Evolutionary conservation across 176 grass and related monocot genomes (phyloP).

Genomic region (Elaeis guineensis): DNA sequence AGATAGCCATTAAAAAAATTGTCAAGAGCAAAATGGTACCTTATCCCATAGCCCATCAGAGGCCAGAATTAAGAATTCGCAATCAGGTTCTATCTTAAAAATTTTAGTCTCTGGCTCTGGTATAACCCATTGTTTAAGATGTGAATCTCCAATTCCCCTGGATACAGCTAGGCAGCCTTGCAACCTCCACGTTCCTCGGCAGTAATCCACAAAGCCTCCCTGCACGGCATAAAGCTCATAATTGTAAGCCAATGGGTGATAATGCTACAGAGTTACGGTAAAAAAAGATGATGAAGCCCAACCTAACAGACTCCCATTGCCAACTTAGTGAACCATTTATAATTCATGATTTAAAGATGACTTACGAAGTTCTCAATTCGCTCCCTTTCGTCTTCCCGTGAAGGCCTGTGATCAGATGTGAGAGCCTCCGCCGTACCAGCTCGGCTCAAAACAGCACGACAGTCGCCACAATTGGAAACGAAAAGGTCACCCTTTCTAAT

Average conservation of each 20-base stretch:
- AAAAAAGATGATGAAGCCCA: too few relatives aligned
- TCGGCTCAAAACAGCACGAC: constrained; percentile 74
- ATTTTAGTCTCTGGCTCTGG: constrained; percentile 64
- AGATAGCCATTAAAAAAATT: too few relatives aligned
- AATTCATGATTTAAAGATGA: not conserved
- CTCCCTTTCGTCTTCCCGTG: constrained; percentile 64
- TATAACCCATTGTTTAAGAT: constrained; percentile 87
- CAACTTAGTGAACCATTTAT: too few relatives aligned
- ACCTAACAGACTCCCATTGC: too few relatives aligned
- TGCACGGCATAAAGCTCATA: constrained; percentile 22
- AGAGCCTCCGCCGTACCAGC: constrained; percentile 66
- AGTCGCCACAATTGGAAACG: constrained; percentile 83
- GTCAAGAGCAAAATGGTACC: constrained; percentile 11
- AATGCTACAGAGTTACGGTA: too few relatives aligned
- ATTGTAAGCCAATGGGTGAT: not conserved
- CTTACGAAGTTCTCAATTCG: constrained; percentile 85
- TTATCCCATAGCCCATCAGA: constrained; percentile 96
- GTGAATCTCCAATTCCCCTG: constrained; percentile 75
- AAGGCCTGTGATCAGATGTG: constrained; percentile 75
- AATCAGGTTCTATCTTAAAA: constrained; percentile 43
- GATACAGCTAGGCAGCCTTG: constrained; percentile 89
- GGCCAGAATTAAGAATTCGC: constrained; percentile 89
- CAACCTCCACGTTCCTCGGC: constrained; percentile 80
- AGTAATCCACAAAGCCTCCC: constrained; percentile 80
- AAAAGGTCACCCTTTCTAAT: constrained; percentile 47